Base-by-base conservation (phyloP, 257 asterid genomes). In the Petunia secreta region DNA sequence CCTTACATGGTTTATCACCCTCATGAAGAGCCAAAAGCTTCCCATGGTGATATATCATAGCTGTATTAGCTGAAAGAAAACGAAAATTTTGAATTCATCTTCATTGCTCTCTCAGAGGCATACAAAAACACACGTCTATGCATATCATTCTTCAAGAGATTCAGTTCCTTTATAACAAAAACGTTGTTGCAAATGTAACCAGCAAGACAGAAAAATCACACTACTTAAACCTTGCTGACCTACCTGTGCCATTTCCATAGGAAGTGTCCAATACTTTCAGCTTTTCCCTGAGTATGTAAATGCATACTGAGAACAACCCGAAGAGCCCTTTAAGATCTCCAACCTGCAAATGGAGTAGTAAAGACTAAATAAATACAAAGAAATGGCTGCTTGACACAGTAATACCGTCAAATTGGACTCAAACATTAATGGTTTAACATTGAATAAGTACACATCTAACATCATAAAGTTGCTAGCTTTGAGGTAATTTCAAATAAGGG, bases 1-100 rank as follows among this genome's bases (percentile, higher is more conserved):
- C 78, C 92, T 89, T 90, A 95, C 99, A 95, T 85, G 99, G 99
- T 87, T 95, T 95, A 87, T 95, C 98, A 39, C 75, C 97, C 88
- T 95, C 99, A 50, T 82, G 80, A 83, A 95, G 99, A 46, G 97
- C 99, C 90, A 93, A 83, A 81, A 95, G 97, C 92, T 95, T 92
- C 85, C 96, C 96, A n/a, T 95, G 91, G 89, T 95, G 99, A 89
- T 93, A 95, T 84, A 91, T 75, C 55, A 95, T 80, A 75, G 98
- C 98, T 44, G 99, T 95, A 87, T 95, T 95, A 81, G 94, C 99
- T 95, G 90, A 78, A 90, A 90, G 81, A 79, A 75, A 46, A 84
- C 37, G 58, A 60, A 85, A 80, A 25, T 9, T 3, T 3, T 48
- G 75, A 15, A 65, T 44, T 63, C 78, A 64, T 63, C 37, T 65